These are phyloP conservation scores for Phytomonas sp. DNA, from an alignment of 208 protist species.

Conservation along the genomic window DNA sequence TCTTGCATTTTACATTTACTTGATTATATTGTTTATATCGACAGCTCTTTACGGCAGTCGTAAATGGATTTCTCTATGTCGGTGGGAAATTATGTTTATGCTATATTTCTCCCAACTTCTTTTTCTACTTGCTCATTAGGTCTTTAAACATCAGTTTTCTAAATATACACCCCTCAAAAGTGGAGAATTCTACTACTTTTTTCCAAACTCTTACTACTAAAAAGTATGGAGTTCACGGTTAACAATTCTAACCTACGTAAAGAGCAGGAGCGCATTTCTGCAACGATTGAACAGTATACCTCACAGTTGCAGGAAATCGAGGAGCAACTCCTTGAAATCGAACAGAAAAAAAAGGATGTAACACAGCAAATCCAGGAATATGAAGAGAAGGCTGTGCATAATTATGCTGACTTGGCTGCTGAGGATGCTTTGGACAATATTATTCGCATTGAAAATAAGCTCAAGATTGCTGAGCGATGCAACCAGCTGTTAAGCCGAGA, in stretches of 20 bases:
- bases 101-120: background rate
- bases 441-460: slow-evolving; percentile 75
- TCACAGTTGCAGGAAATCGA: slow-evolving; percentile 45
- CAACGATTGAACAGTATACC: slow-evolving; percentile 41
- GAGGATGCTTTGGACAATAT: slow-evolving; percentile 82
- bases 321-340: slow-evolving; percentile 27
- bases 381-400: slow-evolving; percentile 21
- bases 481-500: slow-evolving; percentile 71
- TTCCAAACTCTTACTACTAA: background rate
- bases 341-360: slow-evolving; percentile 75
- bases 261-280: slow-evolving; percentile 60
- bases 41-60: background rate
- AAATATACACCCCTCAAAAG: background rate
- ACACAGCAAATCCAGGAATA: slow-evolving; percentile 57
- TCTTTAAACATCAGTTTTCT: background rate
- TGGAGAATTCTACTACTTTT: background rate
- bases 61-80: background rate
- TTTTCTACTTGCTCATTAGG: background rate
- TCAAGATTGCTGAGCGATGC: slow-evolving; percentile 73
- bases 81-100: background rate
- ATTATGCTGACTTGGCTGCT: slow-evolving; percentile 50
- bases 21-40: background rate
- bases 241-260: slow-evolving; percentile 5
- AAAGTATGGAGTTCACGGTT: background rate
- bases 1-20: background rate